Base-by-base conservation (phyloP, 768 basidiomycete species). In the Tulasnella sp. region DNA sequence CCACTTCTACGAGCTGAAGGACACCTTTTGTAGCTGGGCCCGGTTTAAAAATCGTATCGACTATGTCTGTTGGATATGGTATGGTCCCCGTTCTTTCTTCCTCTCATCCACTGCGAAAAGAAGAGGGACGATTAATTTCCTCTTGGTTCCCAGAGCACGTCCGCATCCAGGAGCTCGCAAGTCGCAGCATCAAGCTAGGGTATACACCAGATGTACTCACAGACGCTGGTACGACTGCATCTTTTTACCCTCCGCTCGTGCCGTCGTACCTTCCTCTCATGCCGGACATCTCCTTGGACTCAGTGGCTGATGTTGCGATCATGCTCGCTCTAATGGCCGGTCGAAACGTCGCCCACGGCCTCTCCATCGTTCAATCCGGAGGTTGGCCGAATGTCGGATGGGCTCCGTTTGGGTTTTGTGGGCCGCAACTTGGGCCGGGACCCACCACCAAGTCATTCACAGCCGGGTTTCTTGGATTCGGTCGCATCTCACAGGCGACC, bases 241-340 rank as follows among this genome's bases (percentile, higher is more conserved):
- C 7, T 16, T 68, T 3, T 18, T 19, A 52, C 14, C 52, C 40
- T 36, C n/a, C 8, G 21, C 34, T 6, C 39, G 39, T 36, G 7
- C 18, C 8, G 0, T 46, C 39, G 6, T 14, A 6, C 44, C 9
- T 73, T 46, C 73, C 73, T 6, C 38, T 27, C 5, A 74, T 40
- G 39, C 72, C 27, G 21, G 40, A 0, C 24, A 7, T 27, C 46
- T 4, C 10, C 31, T 46, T 34, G 48, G 81, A 4, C 76, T n/a
- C 77, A 96, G 97, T 98, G 31, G 97, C 98, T 24, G 98, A 99
- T 84, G 84, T 94, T 12, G 90, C 92, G 0, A 89, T 97, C 56
- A 95, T 98, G 94, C 90, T 99, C 18, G 92, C 92, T 0, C 88
- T 99, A 38, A 98, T 98, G 96, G 96, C 97, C 0, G 89, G 92